These are phyloP conservation scores for Epichloe festucae DNA, from an alignment of 2,329 filamentous ascomycete species.

Conservation along the genomic window DNA sequence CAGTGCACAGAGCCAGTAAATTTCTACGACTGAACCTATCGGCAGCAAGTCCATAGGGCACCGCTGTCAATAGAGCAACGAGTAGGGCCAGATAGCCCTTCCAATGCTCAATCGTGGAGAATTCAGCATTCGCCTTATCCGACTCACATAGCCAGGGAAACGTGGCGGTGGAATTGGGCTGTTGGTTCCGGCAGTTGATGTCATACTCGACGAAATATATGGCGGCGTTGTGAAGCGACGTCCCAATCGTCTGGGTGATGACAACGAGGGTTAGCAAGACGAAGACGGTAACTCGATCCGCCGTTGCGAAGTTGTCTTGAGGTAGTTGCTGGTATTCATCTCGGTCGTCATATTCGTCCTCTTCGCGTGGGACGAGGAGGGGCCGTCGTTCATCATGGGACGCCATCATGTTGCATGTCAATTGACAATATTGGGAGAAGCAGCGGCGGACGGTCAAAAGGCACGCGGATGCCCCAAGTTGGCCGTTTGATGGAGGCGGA, in stretches of 20 bases:
- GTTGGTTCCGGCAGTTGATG: conserved; percentile 1
- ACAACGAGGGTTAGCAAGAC: not conserved
- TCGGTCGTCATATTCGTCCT: not conserved
- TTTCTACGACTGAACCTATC: conserved; percentile 4
- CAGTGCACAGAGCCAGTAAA: conserved; percentile 1
- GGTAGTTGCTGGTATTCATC: conserved; percentile 1
- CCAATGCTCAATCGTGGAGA: not conserved
- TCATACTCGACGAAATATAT: not conserved
- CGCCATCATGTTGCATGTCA: conserved; percentile 1
- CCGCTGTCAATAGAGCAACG: not conserved
- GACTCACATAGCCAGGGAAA: not conserved
- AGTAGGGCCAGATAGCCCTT: not conserved
- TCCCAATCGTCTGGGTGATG: not conserved
- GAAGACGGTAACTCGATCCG: conserved; percentile 1
- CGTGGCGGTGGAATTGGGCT: not conserved
- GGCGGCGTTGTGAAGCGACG: not conserved
- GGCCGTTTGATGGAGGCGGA: too few species aligned
- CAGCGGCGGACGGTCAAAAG: not conserved
- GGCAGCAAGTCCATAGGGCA: conserved; percentile 5
- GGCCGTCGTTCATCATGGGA: not conserved
- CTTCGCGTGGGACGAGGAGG: not conserved
- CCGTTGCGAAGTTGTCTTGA: conserved; percentile 1
- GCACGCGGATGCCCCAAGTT: too few species aligned
- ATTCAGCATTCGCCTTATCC: not conserved
- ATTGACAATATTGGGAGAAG: not conserved